Evolutionary conservation across 805 yeast genomes (phyloP), one percentile per base, ranked within the genome.

Genomic region (Blastobotrys peoriensis): DNA sequence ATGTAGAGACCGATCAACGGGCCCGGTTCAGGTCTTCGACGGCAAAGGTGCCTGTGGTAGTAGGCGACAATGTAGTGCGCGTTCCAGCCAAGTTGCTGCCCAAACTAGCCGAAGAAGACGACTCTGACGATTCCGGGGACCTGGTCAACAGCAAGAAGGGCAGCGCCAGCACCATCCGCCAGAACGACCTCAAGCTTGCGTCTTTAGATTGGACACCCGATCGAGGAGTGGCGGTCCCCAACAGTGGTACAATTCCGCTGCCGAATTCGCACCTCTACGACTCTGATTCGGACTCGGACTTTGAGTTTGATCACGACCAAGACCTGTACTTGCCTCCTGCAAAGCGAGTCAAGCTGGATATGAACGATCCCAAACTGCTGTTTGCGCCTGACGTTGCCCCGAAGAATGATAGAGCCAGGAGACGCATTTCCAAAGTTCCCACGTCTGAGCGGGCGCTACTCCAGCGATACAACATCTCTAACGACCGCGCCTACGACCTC

Each of bases 341-440:
- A 3, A 57, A 52, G 28, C 43, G 50, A 42, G 58, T 63, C 17
- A 71, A 71, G 51, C 64, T 93, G 36, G 95, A 91, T 62, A 74
- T 88, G 81, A 93, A 89, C 59, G 99, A 93, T 62, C 85, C 93
- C 10, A 73, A 81, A 43, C 65, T 93, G 46, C 63, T 91, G 34
- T 81, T 93, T 50, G 75, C 80, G 19, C 75, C 78, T 8, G 72
- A 73, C 45, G 48, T 46, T 27, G 40, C 43, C 16, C 20, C 41
- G 17, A 39, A 34, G 13, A 16, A 43, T 28, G 19, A 9, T 36
- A 15, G 36, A 25, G 36, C 21, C 15, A 30, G 45, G 20, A 20
- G 20, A 33, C 22, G 45, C 18, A 45, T 51, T 16, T 49, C 60
- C 13, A 42, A 55, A 22, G 36, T 76, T 4, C 84, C 89, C 2